Evolutionary conservation across 2,329 filamentous ascomycete genomes (phyloP).

Genomic region (Dryadomyces quercivorus): DNA sequence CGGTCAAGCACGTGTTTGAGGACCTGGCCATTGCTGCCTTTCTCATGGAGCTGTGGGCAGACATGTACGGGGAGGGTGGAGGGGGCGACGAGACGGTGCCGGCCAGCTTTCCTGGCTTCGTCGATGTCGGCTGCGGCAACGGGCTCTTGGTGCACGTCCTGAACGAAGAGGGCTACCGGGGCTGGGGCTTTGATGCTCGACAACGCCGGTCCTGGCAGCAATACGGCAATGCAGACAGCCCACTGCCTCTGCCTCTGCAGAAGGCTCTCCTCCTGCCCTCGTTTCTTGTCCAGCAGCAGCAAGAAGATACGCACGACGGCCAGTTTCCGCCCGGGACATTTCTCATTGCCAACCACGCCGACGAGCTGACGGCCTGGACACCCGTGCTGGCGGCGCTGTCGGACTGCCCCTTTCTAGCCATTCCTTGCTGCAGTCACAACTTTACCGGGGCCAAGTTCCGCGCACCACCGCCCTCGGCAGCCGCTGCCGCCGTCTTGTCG

Average conservation of each 20-base stretch:
- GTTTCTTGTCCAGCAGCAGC: background rate
- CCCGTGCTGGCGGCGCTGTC: conserved; percentile 72
- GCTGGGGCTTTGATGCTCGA: conserved; percentile 90
- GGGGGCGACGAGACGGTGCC: conserved; percentile 1
- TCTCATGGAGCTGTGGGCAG: conserved; percentile 78
- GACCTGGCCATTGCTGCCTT: conserved; percentile 86
- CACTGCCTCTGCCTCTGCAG: conserved; percentile 13
- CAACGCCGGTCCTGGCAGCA: conserved; percentile 70
- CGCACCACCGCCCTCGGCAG: conserved; percentile 39
- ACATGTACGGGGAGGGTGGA: conserved; percentile 53
- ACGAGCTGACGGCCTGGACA: conserved; percentile 93
- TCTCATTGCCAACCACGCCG: conserved; percentile 93
- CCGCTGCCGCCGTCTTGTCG: conserved; percentile 18
- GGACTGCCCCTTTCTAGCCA: conserved; percentile 72
- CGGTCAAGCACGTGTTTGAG: conserved; percentile 88
- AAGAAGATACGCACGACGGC: conserved; percentile 38
- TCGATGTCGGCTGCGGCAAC: conserved; percentile 94
- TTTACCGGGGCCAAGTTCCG: conserved; percentile 66
- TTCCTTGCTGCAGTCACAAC: conserved; percentile 89
- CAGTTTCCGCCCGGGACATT: conserved; percentile 65
- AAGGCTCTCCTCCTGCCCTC: conserved; percentile 29
- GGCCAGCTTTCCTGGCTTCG: conserved; percentile 65
- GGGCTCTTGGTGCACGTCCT: conserved; percentile 81
- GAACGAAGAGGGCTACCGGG: conserved; percentile 63
- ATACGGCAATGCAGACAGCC: conserved; percentile 34